These are phyloP conservation scores for Barnettozyma wickerhamii DNA, from an alignment of 805 yeast species.

Conservation along the genomic window DNA sequence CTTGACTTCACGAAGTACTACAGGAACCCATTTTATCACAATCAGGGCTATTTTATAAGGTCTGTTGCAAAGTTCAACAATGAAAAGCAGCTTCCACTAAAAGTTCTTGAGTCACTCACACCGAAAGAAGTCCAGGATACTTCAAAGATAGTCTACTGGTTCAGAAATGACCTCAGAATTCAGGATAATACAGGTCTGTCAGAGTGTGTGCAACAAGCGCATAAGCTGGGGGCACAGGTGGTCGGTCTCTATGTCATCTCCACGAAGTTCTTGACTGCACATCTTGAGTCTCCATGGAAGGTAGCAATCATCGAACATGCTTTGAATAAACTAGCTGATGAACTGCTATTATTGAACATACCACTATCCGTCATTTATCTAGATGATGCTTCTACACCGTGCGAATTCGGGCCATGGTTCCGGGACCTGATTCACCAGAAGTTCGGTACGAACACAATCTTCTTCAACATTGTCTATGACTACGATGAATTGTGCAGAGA, in stretches of 20 bases:
- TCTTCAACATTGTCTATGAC: constrained; percentile 32
- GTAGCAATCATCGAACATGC: constrained; percentile 34
- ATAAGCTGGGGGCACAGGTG: constrained; percentile 29
- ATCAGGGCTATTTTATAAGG: constrained; percentile 1
- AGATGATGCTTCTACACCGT: constrained; percentile 12
- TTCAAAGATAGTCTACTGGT: constrained; percentile 38
- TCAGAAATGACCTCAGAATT: constrained; percentile 42
- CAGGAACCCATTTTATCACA: constrained; percentile 8
- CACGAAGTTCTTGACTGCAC: constrained; percentile 37
- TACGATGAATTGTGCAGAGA: constrained; percentile 33
- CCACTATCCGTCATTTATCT: constrained; percentile 30
- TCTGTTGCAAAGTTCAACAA: constrained; percentile 14
- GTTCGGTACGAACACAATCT: constrained; percentile 17
- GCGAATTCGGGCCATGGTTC: constrained; percentile 23
- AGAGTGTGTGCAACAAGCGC: constrained; percentile 32
- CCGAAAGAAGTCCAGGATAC: constrained; percentile 1
- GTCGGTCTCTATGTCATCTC: constrained; percentile 39
- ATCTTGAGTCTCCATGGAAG: constrained; percentile 40
- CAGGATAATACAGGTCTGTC: constrained; percentile 40
- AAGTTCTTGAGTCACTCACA: constrained; percentile 3
- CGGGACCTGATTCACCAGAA: constrained; percentile 10
- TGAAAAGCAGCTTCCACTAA: constrained; percentile 11
- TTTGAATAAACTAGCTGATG: constrained; percentile 28
- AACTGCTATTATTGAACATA: constrained; percentile 31
- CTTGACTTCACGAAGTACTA: constrained; percentile 16